Conservation (phyloP, 2,329 filamentous ascomycete species). For the Colletotrichum destructivum region DNA sequence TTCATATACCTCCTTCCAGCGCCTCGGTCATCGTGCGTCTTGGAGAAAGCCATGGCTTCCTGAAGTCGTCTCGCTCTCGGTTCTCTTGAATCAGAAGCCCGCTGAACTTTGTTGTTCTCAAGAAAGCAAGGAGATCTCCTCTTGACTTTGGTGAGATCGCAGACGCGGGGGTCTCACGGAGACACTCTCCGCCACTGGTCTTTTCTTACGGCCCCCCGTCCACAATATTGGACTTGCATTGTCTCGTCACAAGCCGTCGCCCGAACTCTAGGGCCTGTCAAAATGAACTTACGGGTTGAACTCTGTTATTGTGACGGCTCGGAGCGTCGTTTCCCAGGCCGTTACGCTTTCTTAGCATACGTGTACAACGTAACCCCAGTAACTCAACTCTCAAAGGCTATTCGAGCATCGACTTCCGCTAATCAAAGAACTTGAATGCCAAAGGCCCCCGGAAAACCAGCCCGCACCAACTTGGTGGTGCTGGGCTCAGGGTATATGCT, state of each 20-base stretch:
- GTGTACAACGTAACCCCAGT: not conserved
- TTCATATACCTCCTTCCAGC: not conserved
- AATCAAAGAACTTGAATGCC: not conserved
- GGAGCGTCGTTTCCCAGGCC: too few species aligned
- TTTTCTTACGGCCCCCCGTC: not conserved
- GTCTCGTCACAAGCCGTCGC: not conserved
- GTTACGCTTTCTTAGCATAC: not conserved
- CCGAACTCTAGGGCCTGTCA: slow-evolving; percentile 1
- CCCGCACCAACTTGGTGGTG: not conserved
- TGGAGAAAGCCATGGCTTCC: not conserved
- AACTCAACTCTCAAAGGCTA: not conserved
- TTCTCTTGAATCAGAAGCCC: not conserved
- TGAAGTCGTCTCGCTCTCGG: not conserved
- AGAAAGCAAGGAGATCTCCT: not conserved
- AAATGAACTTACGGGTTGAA: not conserved
- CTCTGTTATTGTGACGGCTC: not conserved
- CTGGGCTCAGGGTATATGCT: not conserved
- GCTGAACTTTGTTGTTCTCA: not conserved
- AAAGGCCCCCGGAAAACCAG: not conserved
- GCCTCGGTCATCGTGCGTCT: not conserved
- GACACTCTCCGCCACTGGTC: not conserved
- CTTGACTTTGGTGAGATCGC: too few species aligned
- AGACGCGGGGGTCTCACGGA: not conserved
- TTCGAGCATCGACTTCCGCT: not conserved
- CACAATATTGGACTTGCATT: not conserved